Evolutionary conservation across 306 rosid species (phyloP), one percentile per base, ranked within the genome.

Genomic region (Inga laurina): DNA sequence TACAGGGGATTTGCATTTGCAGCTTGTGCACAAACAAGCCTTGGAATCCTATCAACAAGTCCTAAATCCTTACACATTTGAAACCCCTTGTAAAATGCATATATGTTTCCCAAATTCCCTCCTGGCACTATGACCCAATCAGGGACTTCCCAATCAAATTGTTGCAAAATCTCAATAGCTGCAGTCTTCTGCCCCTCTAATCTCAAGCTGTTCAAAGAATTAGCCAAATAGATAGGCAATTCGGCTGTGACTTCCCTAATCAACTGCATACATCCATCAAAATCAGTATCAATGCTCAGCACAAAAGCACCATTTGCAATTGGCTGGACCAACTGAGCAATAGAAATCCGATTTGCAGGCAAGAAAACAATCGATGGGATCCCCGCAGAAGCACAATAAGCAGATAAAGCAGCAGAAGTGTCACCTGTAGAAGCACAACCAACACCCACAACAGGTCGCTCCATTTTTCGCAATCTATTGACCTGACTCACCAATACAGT

Each of bases 21-120:
- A 32, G 97, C 97, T 59, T 94, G 97, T 65, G 98, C 98, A 85
- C 95, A 94, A n/a, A 94, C 98, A 65, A 94, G 94, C 90, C 95
- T 90, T 1, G 97, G 97, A 82, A 94, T 91, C 77, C 77, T 91
- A 74, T 92, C 97, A 30, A 94, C 97, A 48, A 94, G 89, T 6
- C 98, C 98, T 12, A 94, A 79, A 11, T 94, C 98, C 65, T 84
- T 87, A 61, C 98, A 92, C 98, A 94, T 94, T 2, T 77, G 80
- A 82, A 94, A 94, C 32, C 97, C 98, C 86, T 94, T 92, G 74
- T 94, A 92, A 70, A 94, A 94, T 7, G 98, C 98, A 88, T 94
- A 94, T 6, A 94, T 94, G 34, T 94, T 94, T 1, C 98, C 97
- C 18, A 94, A 85, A 72, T 94, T 92, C 0, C 98, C 98, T 22